phyloP scores from a whole-genome alignment of 805 yeast species.

The Ogataea allantospora region DNA sequence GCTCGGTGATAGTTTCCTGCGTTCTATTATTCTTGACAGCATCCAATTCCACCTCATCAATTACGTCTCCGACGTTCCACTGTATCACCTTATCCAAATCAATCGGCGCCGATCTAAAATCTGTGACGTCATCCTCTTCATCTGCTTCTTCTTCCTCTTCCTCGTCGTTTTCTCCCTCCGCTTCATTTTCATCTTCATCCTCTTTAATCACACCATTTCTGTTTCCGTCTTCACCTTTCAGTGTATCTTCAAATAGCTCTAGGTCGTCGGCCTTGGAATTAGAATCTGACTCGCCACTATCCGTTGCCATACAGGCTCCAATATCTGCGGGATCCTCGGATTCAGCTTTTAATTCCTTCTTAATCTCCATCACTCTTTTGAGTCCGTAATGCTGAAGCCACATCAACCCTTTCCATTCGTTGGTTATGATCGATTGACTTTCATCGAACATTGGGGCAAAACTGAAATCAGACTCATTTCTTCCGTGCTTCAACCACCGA shows the following conservation, averaged over 20 bases:
- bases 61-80: constrained; percentile 28
- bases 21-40: constrained; percentile 22
- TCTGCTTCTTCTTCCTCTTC: constrained; percentile 6
- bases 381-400: constrained; percentile 58
- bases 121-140: constrained; percentile 9
- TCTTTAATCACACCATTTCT: constrained; percentile 5
- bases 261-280: neutral
- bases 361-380: constrained; percentile 32
- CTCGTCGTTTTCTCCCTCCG: constrained; percentile 5
- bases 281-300: neutral
- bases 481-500: constrained; percentile 55
- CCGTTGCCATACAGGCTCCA: neutral
- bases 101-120: constrained; percentile 20
- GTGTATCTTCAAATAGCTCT: constrained; percentile 1
- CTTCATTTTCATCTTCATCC: constrained; percentile 1
- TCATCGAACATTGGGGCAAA: constrained; percentile 72
- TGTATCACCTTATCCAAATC: constrained; percentile 29
- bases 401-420: constrained; percentile 47
- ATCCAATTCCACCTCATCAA: constrained; percentile 27
- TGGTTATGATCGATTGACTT: constrained; percentile 50
- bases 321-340: constrained; percentile 12
- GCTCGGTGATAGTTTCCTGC: constrained; percentile 41
- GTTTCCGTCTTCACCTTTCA: constrained; percentile 3
- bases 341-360: constrained; percentile 14
- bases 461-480: constrained; percentile 40